Percentiles rank a stretch among this genome's conserved stretches.
Conservation (phyloP, 208 protist genomes). For the Tetramitus jugosus region DNA sequence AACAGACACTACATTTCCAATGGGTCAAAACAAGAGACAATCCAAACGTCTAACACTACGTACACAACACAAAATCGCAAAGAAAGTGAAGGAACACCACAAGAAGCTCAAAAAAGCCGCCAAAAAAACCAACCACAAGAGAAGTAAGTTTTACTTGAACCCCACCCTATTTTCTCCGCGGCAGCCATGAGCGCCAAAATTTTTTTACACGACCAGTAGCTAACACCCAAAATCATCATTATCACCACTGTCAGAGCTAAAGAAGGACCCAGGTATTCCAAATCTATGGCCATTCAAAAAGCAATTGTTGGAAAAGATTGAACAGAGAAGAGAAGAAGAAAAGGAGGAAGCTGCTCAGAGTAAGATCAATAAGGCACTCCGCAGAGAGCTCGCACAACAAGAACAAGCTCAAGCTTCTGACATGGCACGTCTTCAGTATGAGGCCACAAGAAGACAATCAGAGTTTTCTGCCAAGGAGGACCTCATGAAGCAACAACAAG, state of each 20-base stretch:
- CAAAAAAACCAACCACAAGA: slow-evolving; percentile 10
- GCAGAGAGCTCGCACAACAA: background rate
- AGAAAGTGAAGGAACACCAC: slow-evolving; percentile 34
- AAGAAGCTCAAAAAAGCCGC: slow-evolving; percentile 29
- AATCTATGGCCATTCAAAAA: slow-evolving; percentile 35
- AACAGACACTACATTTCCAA: no score
- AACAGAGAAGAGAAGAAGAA: slow-evolving; percentile 8
- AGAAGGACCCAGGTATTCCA: slow-evolving; percentile 40
- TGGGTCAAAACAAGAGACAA: no score
- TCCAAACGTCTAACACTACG: no score
- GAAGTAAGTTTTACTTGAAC: slow-evolving; percentile 1
- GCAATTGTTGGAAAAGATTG: slow-evolving; percentile 31
- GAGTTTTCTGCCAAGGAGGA: background rate
- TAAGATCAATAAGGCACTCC: background rate
- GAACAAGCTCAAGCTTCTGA: background rate
- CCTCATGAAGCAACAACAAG: background rate
- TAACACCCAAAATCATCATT: background rate
- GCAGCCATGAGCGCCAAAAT: background rate
- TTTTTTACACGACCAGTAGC: no score
- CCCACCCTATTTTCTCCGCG: background rate
- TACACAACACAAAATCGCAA: no score
- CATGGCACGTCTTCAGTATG: background rate
- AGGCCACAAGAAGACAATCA: background rate
- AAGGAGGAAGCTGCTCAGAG: slow-evolving; percentile 13
- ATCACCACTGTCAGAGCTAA: background rate